These are phyloP conservation scores for Solanum infundibuliforme DNA, from an alignment of 257 asterid genomes.

Conservation along the genomic window DNA sequence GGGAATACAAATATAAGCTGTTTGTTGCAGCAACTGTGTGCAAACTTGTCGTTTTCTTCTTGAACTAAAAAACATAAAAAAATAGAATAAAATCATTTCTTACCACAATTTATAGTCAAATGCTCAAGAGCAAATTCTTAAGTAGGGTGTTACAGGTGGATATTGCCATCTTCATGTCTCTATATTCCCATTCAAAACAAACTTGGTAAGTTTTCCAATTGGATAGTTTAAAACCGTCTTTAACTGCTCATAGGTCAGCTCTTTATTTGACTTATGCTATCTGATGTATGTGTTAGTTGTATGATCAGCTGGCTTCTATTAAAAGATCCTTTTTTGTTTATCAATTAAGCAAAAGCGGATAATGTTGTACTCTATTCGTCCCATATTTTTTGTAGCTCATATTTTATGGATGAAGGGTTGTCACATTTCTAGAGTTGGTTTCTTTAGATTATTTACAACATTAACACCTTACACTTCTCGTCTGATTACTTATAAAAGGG, in stretches of 20 bases:
- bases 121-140: not conserved
- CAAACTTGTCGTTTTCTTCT: not conserved
- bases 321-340: not conserved
- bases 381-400: not conserved
- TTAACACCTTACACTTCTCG: not conserved
- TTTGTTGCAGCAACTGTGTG: not conserved
- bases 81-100: not conserved
- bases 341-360: not conserved
- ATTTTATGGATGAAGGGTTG: not conserved
- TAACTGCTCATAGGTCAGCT: not conserved
- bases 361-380: not conserved
- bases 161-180: not conserved
- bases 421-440: not conserved
- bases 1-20: not conserved
- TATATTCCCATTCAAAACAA: not conserved
- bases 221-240: not conserved
- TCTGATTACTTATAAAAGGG: not conserved
- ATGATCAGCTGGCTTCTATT: not conserved
- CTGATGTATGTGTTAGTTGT: not conserved
- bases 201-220: not conserved
- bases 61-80: not conserved
- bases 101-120: not conserved
- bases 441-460: not conserved
- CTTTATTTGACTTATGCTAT: not conserved
- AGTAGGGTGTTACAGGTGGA: not conserved